Evolutionary conservation across 768 basidiomycete species (phyloP), one percentile per base, ranked within the genome.

Genomic region (Glaciozyma antarctica): DNA sequence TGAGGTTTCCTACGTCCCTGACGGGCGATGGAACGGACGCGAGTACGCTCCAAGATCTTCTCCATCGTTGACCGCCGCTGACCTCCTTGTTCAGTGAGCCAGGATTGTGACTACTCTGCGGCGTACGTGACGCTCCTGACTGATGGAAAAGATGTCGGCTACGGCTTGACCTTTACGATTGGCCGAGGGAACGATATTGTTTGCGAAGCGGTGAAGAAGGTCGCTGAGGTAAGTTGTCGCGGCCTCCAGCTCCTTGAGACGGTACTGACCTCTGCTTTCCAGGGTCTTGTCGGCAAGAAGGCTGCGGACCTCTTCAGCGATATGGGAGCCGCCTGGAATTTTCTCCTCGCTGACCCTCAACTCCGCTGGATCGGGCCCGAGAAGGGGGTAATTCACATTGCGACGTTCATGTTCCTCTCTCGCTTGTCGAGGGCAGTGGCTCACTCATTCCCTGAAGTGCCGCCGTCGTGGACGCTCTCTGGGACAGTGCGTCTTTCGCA

Each of bases 181-280:
- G 90, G 90, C 0, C 85, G 93, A 49, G 93, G 93, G 34, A 97
- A 92, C 73, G 93, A 98, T 66, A 91, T 95, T 68, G 93, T 94
- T 51, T 92, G 90, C 76, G 80, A 79, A 44, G 86, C 90, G 0
- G 91, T 95, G 7, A 16, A 16, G 5, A 28, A 24, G 32, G 41
- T 62, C 32, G 48, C 60, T 6, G 38, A 54, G 19, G 26, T 26
- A 21, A 48, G 47, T n/a, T n/a, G 1, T 9, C n/a, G 21, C 12
- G 10, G 6, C 19, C 47, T 6, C 47, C 6, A 48, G 3, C 47
- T 4, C 47, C 47, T 17, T 8, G 3, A 48, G 21, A n/a, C 13
- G 10, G 21, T 8, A 6, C n/a, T n/a, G 6, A 21, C 47, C 47
- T 15, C 6, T n/a, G 16, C 19, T 21, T 16, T 48, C 47, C 24